A percentile compares a stretch with the other conserved stretches of the same genome.
Conservation (phyloP, 306 rosid genomes). For the Dalbergia oliveri region DNA sequence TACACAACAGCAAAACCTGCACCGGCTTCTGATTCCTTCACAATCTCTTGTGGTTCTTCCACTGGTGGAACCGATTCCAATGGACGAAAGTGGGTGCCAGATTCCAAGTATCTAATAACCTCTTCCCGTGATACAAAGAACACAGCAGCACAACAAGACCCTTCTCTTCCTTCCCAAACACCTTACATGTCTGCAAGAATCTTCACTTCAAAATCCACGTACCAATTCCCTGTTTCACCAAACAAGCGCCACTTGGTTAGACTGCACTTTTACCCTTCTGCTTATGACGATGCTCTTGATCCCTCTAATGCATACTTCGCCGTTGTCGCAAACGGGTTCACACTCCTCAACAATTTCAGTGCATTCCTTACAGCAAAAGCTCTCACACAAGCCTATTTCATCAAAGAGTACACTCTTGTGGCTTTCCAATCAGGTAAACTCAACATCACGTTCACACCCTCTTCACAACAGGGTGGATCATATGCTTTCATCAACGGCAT, state of each 20-base stretch:
- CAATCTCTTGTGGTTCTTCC: slow-evolving; percentile 61
- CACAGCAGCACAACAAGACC: slow-evolving; percentile 53
- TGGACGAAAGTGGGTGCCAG: slow-evolving; percentile 57
- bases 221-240: slow-evolving; percentile 47
- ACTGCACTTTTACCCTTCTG: slow-evolving; percentile 59
- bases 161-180: slow-evolving; percentile 57
- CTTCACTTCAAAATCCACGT: slow-evolving; percentile 46
- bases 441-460: slow-evolving; percentile 54
- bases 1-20: neutral
- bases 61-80: slow-evolving; percentile 45
- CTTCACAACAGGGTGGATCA: slow-evolving; percentile 32
- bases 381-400: slow-evolving; percentile 56
- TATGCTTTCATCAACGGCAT: slow-evolving; percentile 61
- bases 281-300: slow-evolving; percentile 25
- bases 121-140: slow-evolving; percentile 26
- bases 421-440: slow-evolving; percentile 47
- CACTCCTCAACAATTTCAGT: slow-evolving; percentile 60
- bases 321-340: slow-evolving; percentile 45
- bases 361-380: slow-evolving; percentile 49
- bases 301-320: slow-evolving; percentile 45
- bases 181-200: slow-evolving; percentile 65
- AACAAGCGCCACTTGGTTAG: slow-evolving; percentile 48
- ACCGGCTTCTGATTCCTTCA: slow-evolving; percentile 31
- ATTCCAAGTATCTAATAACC: slow-evolving; percentile 39
- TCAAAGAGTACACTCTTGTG: slow-evolving; percentile 50